Base-by-base conservation (phyloP, 208 protist species). In the Histomonas meleagridis region DNA sequence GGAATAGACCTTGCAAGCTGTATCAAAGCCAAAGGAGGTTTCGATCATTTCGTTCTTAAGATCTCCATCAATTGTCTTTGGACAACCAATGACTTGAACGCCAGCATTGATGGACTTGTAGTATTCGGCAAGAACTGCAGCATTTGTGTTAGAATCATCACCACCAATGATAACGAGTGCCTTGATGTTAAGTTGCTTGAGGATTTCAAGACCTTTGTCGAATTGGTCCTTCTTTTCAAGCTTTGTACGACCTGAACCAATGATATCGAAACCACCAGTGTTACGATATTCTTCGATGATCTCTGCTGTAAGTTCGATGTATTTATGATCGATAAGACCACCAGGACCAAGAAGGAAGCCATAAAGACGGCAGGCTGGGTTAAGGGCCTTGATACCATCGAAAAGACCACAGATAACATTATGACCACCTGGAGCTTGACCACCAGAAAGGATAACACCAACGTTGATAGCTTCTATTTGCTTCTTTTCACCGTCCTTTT, bases 1-100 rank as follows among this genome's bases (percentile, higher is more conserved):
- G 46, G 92, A 53, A 92, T 95, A 96, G 26, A 93, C 60, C 46
- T 92, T 94, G 46, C 51, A 79, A 40, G 93, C 93, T 26, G 93
- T 93, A 65, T 94, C 93, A 60, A 93, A 95, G 14, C 95, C 95
- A 65, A 95, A 95, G 26, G 93, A 95, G 4, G 70, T 92, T 90
- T 96, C 95, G 60, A 95, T 93, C 1, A 91, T 21, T 51, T 9
- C 21, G 65, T 43, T 94, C 38, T 93, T 93, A 23, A 96, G 91
- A 92, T 96, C 95, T 49, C 95, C 93, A 90, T 96, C 95, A 90
- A 96, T 96, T 14, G 95, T 95, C 62, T 95, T 95, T 90, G 95
- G 95, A n/a, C 95, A 93, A 62, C 94, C 95, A 55, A 95, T 91
- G 70, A 96, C 94, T 57, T n/a, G 28, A 62, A 91, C 92, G 28